Base-by-base conservation (phyloP, 2,329 filamentous ascomycete genomes). In the Elsinoe perseae region DNA sequence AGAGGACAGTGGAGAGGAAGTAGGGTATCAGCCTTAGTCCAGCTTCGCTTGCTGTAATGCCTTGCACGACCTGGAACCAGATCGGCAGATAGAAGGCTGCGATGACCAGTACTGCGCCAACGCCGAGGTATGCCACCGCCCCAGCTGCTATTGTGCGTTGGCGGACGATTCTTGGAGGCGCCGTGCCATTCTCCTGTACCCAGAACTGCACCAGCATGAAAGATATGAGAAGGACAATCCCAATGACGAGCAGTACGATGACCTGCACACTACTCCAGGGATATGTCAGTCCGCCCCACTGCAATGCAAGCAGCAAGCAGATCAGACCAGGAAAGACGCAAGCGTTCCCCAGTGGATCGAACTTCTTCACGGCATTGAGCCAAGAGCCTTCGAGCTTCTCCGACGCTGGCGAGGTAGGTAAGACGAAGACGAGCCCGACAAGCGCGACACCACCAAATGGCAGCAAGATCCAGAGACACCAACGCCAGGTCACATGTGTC, bases 251-350 rank as follows among this genome's bases (percentile, higher is more conserved):
- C 1, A 75, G 69, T 0, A 66, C 73, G 54, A 78, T 75, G 64
- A 77, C 73, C 38, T 70, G 68, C 21, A 65, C 73, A 58, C 66
- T 69, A 12, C 62, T 63, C 75, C 75, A 78, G 1, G 60, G 60
- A 59, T 76, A 77, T 62, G 70, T 74, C 60, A 69, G 70, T 23
- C 74, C 75, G 50, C 73, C 76, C 75, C 75, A 78, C 57, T 77
- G 74, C 9, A 79, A 67, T 32, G 76, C 76, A 30, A 78, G 70
- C 10, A 78, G 65, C 34, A 77, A 63, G 62, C 73, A 77, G 57
- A 78, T 67, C 57, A 77, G 71, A 58, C 70, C 71, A 0, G 73
- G 74, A 32, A 77, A 60, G 65, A 79, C 75, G 62, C 77, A 71
- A 16, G 72, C 53, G 14, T 69, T 74, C 6, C 75, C 76, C 30